Conservation (phyloP, 495 filamentous ascomycete genomes). For the Viridothelium virens region DNA sequence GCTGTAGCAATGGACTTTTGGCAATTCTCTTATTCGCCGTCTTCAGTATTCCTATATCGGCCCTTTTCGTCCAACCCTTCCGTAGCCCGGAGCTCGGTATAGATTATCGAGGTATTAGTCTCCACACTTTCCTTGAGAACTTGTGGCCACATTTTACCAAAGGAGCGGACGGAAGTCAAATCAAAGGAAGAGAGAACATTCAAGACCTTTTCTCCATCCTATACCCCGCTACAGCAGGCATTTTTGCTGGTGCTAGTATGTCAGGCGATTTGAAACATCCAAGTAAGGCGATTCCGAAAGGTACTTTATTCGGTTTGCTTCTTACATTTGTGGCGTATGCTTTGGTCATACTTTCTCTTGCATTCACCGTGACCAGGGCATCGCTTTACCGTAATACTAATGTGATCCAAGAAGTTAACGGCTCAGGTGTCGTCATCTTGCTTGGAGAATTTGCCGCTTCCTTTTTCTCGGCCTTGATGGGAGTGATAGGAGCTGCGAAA, state of each 20-base stretch:
- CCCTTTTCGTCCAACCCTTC: slow-evolving; percentile 60
- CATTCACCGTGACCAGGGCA: slow-evolving; percentile 62
- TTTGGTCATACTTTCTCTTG: slow-evolving; percentile 72
- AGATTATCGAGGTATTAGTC: slow-evolving; percentile 66
- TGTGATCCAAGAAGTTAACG: slow-evolving; percentile 69
- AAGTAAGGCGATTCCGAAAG: slow-evolving; percentile 75
- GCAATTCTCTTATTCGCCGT: slow-evolving; percentile 65
- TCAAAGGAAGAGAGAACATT: slow-evolving; percentile 61
- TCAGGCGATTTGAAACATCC: slow-evolving; percentile 78
- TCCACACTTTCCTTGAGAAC: slow-evolving; percentile 61
- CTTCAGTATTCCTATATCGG: slow-evolving; percentile 73
- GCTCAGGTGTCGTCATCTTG: slow-evolving; percentile 64
- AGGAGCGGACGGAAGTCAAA: slow-evolving; percentile 59
- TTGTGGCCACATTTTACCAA: slow-evolving; percentile 60
- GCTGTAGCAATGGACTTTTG: slow-evolving; percentile 72
- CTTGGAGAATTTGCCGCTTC: slow-evolving; percentile 74
- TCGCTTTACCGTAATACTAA: slow-evolving; percentile 71
- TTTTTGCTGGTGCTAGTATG: slow-evolving; percentile 79
- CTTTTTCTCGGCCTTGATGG: slow-evolving; percentile 82
- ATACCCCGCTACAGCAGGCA: slow-evolving; percentile 76
- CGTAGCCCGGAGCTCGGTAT: slow-evolving; percentile 52
- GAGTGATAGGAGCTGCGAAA: slow-evolving; percentile 80
- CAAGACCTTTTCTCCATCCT: slow-evolving; percentile 81
- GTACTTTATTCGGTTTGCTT: slow-evolving; percentile 67
- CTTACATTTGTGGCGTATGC: slow-evolving; percentile 71